Evolutionary conservation across 495 filamentous ascomycete genomes (phyloP).

Genomic region (Xylaria telfairii): DNA sequence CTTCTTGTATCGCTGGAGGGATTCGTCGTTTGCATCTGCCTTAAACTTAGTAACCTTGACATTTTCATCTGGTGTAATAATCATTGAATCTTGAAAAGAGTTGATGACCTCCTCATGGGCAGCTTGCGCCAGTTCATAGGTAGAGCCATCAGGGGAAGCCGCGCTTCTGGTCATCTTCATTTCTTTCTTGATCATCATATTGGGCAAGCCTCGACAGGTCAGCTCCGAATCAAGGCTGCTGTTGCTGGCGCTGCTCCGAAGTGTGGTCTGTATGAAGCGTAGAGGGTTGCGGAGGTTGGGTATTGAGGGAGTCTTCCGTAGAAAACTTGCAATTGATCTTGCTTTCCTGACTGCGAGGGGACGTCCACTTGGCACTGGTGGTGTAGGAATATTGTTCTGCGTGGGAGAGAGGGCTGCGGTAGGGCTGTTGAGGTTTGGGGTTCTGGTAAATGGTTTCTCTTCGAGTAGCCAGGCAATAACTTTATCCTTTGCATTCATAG

Average conservation of each 20-base stretch:
- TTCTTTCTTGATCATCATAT: conserved; percentile 26
- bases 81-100: conserved; percentile 16
- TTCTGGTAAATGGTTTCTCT: not conserved
- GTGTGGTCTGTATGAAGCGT: conserved; percentile 4
- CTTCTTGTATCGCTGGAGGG: conserved; percentile 94
- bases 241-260: not conserved
- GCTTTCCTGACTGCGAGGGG: conserved; percentile 1
- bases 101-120: conserved; percentile 15
- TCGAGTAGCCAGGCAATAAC: not conserved
- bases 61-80: conserved; percentile 22
- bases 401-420: not conserved
- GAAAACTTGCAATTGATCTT: conserved; percentile 18
- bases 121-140: not conserved
- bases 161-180: not conserved
- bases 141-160: not conserved
- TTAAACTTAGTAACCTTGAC: conserved; percentile 22
- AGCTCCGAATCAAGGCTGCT: conserved; percentile 31
- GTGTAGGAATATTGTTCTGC: not conserved
- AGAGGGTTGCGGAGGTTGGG: not conserved
- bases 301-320: conserved; percentile 1
- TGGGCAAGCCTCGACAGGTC: conserved; percentile 34
- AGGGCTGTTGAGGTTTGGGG: not conserved
- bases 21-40: conserved; percentile 78
- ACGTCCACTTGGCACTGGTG: conserved; percentile 14
- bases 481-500: not conserved